Evolutionary conservation across 139 green algal species (phyloP), one percentile per base, ranked within the genome.

Genomic region (Volvox reticuliferus): DNA sequence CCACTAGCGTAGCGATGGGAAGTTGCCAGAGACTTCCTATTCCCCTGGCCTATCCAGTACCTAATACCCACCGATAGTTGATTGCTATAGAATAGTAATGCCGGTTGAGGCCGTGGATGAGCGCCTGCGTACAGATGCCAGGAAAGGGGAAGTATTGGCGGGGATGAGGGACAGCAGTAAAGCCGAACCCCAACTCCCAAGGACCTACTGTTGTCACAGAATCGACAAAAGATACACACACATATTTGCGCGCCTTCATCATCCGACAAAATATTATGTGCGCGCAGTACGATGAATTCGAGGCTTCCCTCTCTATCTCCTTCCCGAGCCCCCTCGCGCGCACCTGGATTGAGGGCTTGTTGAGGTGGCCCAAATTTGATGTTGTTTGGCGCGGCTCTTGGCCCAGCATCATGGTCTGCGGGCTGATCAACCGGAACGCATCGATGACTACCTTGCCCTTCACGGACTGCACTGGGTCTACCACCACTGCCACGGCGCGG

Each of bases 41-140:
- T n/a, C 44, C 9, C 5, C 44, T 55, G 44, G 44, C 44, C 44
- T 55, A 55, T 5, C 44, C 44, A 55, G 44, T 55, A 55, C 81
- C n/a, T n/a, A n/a, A n/a, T 19, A 69, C 81, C 2, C 79, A 96
- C 95, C 97, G 94, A 94, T 99, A 99, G 92, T 98, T 99, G 93
- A 99, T 99, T 79, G 95, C 97, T n/a, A 99, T 99, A 88, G 95
- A 98, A 96, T 99, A 99, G 94, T 99, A 99, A 95, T 99, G 98
- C 63, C 98, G 92, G 95, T 99, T 99, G 24, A 99, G 95, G 71
- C 98, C 98, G 88, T 99, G 98, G 94, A 99, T 99, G 55, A 99
- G 95, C 16, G 98, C 97, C 93, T 97, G 91, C 73, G n/a, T 14
- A 55, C 44, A 55, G 44, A 55, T 9, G 44, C n/a, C n/a, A n/a